Evolutionary conservation across 352 stramenopile genomes (phyloP).

Genomic region (Globisporangium viniferum): DNA sequence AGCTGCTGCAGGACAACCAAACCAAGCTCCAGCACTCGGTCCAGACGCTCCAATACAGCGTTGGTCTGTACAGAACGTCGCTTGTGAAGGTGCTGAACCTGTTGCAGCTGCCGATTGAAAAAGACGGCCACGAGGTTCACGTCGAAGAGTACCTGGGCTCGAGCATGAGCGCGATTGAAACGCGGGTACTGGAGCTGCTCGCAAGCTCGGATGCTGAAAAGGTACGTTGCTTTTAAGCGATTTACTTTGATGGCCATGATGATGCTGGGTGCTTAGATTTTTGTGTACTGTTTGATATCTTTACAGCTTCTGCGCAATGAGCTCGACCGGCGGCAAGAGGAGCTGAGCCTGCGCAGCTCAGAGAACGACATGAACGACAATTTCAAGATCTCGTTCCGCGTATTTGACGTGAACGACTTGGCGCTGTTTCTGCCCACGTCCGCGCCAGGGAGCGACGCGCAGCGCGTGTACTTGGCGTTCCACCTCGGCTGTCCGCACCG

Average conservation of each 20-base stretch:
- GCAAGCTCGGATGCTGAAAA: conserved; percentile 58
- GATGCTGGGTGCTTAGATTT: not conserved
- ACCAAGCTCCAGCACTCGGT: conserved; percentile 66
- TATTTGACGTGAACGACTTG: conserved; percentile 79
- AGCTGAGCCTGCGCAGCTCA: conserved; percentile 58
- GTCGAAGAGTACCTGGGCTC: conserved; percentile 39
- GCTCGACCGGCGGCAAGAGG: conserved; percentile 51
- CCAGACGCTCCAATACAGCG: conserved; percentile 46
- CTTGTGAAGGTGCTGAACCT: conserved; percentile 55
- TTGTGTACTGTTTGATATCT: not conserved
- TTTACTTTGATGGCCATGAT: not conserved
- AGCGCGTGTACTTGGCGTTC: conserved; percentile 85
- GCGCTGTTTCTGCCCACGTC: conserved; percentile 84
- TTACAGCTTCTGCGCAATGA: conserved; percentile 47
- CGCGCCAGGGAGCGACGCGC: conserved; percentile 62
- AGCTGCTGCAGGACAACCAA: conserved; percentile 60
- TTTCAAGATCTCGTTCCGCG: conserved; percentile 87
- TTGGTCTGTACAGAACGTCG: conserved; percentile 52
- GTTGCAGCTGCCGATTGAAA: conserved; percentile 37
- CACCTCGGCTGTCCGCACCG: conserved; percentile 82
- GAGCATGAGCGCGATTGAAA: conserved; percentile 50
- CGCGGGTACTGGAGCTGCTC: conserved; percentile 53
- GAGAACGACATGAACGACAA: conserved; percentile 56
- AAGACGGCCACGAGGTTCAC: conserved; percentile 27
- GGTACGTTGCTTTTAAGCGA: conserved; percentile 21